These are phyloP conservation scores for Eleusine indica DNA, from an alignment of 176 grass and related monocot genomes.

Conservation along the genomic window DNA sequence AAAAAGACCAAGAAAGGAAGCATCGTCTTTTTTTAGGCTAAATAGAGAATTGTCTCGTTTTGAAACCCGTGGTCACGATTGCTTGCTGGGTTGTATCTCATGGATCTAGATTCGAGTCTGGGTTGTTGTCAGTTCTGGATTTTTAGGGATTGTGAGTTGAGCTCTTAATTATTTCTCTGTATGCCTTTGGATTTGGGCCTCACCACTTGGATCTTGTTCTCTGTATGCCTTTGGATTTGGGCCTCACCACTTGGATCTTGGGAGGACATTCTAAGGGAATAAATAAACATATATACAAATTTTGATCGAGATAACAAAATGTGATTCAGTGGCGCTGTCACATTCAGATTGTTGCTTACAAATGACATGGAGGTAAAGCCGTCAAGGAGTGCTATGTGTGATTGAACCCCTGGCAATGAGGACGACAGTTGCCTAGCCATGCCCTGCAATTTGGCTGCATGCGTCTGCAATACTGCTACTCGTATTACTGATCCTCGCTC, in stretches of 20 bases:
- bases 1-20: no score
- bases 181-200: conserved; percentile 2
- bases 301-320: background rate
- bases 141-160: conserved; percentile 9
- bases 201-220: conserved; percentile 7
- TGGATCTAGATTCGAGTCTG: conserved; percentile 19
- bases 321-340: background rate
- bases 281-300: background rate
- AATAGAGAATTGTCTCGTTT: no score
- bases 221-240: background rate
- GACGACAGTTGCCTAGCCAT: conserved; percentile 39
- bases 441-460: conserved; percentile 4
- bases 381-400: conserved; percentile 78
- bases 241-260: conserved; percentile 1
- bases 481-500: conserved; percentile 26
- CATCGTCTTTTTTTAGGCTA: no score
- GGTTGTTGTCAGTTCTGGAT: background rate
- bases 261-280: conserved; percentile 20
- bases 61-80: background rate
- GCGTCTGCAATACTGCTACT: background rate
- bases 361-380: conserved; percentile 82
- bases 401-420: conserved; percentile 76
- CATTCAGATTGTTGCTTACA: conserved; percentile 66
- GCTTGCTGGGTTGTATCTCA: conserved; percentile 32
- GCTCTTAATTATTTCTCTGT: background rate